Base-by-base conservation (phyloP, 768 basidiomycete species). In the Holtermanniella nyarrowii region DNA sequence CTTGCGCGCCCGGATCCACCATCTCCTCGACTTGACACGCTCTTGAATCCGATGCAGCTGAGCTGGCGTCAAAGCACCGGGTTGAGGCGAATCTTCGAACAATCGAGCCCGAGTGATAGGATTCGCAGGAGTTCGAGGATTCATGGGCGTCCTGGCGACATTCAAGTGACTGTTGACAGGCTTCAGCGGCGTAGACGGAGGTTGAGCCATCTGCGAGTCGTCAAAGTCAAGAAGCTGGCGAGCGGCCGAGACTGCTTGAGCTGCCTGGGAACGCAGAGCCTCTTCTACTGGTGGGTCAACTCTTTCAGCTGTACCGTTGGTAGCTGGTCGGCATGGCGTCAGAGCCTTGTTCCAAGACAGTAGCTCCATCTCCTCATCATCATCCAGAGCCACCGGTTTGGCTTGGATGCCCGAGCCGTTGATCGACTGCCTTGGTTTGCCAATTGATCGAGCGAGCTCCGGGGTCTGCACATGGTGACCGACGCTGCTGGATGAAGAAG, bases 181-280 rank as follows among this genome's bases (percentile, higher is more conserved):
- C 0, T 87, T 89, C 48, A 76, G 71, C 7, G 84, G 86, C 4
- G 75, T 68, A 3, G 56, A 65, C 46, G 63, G 57, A 41, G 37
- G 46, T 41, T 45, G 4, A 5, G 47, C 22, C 3, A 20, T n/a
- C 12, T 26, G 26, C 5, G 52, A 25, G 12, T 81, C 83, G 44
- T 87, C 86, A 13, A 93, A 77, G 68, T 95, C 91, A 37, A 93
- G 68, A 23, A 96, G 73, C 45, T 87, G 79, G 66, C 88, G 84
- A 0, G 91, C 91, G 5, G 89, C 86, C 65, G 87, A 89, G 67
- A 90, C 87, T 0, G 91, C 91, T 66, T 95, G 91, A 60, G 86
- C 86, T 1, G 91, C 90, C 48, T 86, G 80, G 2, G 86, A 86
- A 42, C 83, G 79, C 59, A 93, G 70, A 25, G 83, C 88, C 65